Conservation (phyloP, 495 filamentous ascomycete genomes). For the Bathelium albidoporum region DNA sequence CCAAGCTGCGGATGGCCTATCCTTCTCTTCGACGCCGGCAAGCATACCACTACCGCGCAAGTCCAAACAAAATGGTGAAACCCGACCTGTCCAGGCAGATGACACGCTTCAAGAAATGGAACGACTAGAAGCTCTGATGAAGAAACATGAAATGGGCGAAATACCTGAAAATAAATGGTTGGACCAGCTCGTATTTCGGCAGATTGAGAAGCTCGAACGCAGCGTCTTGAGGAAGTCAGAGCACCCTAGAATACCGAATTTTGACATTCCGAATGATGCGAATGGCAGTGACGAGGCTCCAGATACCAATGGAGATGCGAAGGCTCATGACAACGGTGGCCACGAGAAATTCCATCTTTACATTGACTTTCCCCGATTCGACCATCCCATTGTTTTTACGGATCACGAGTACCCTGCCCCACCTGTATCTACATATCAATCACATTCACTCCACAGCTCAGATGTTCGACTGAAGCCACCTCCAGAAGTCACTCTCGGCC, state of each 20-base stretch:
- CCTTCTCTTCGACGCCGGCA: conserved; percentile 63
- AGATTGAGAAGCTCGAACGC: conserved; percentile 52
- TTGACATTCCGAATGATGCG: not conserved
- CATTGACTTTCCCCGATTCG: conserved; percentile 87
- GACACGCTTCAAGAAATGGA: conserved; percentile 64
- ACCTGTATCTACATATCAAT: conserved; percentile 60
- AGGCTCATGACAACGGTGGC: conserved; percentile 34
- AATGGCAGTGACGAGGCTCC: conserved; percentile 9
- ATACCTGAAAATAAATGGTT: conserved; percentile 89
- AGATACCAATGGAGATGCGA: conserved; percentile 19
- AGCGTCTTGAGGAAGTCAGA: conserved; percentile 13
- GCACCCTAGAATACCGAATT: conserved; percentile 6
- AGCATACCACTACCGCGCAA: conserved; percentile 39
- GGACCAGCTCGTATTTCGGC: conserved; percentile 82
- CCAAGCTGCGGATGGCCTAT: conserved; percentile 76
- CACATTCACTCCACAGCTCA: conserved; percentile 37
- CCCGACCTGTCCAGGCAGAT: conserved; percentile 31
- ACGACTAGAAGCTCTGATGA: conserved; percentile 75
- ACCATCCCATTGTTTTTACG: conserved; percentile 90
- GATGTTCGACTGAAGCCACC: conserved; percentile 57
- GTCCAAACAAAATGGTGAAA: conserved; percentile 42
- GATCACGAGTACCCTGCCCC: conserved; percentile 87
- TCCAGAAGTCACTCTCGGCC: conserved; percentile 73
- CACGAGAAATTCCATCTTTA: conserved; percentile 63
- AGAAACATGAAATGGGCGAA: conserved; percentile 97